Conservation (phyloP, 192 early-diverging fungal species). For the Coemansia sp. region DNA sequence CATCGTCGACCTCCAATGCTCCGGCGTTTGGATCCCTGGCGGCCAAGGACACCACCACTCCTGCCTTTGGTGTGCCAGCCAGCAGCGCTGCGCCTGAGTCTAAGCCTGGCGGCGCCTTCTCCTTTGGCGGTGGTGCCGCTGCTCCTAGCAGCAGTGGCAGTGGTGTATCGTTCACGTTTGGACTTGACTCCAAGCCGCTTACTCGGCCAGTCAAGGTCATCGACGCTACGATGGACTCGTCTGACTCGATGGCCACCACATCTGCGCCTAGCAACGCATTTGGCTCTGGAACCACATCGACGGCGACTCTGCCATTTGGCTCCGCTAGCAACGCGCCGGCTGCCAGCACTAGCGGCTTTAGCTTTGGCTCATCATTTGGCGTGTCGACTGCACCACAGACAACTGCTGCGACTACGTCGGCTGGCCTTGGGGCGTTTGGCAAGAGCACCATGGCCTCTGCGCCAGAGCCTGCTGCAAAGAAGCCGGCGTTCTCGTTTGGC, state of each 20-base stretch:
- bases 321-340: constrained; percentile 17
- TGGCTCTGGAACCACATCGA: constrained; percentile 12
- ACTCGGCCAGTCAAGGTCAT: constrained; percentile 27
- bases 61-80: not conserved
- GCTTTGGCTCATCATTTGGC: constrained; percentile 26
- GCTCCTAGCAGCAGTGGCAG: not conserved
- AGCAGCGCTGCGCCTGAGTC: constrained; percentile 4
- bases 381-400: constrained; percentile 4
- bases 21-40: constrained; percentile 3
- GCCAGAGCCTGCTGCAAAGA: constrained; percentile 19
- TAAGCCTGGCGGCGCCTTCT: constrained; percentile 5
- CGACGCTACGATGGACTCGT: constrained; percentile 21
- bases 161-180: constrained; percentile 11
- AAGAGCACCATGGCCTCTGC: constrained; percentile 1
- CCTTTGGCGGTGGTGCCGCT: constrained; percentile 13
- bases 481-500: constrained; percentile 31
- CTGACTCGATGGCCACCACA: not conserved
- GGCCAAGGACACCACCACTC: not conserved
- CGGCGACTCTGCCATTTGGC: constrained; percentile 33
- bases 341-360: constrained; percentile 28
- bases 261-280: not conserved
- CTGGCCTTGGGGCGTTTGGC: constrained; percentile 20
- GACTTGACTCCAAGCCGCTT: not conserved
- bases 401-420: not conserved
- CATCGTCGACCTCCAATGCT: not conserved